These are phyloP conservation scores for Fusarium sp. DNA, from an alignment of 2,329 filamentous ascomycete genomes.

Conservation along the genomic window DNA sequence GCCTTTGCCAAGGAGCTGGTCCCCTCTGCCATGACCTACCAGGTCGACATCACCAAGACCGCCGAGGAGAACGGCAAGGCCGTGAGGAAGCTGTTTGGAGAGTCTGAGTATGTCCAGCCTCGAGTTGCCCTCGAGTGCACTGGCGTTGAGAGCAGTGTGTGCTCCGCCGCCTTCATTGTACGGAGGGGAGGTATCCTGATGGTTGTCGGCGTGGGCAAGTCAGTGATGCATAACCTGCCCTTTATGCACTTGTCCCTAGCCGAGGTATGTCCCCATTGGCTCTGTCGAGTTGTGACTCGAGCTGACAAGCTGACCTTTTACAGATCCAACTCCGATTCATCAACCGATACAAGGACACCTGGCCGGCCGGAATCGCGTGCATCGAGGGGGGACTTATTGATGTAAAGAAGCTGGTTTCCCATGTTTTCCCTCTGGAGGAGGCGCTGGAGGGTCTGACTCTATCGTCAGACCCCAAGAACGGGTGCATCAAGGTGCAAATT, in stretches of 20 bases:
- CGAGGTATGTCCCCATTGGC: slow-evolving; percentile 59
- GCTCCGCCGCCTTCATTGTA: slow-evolving; percentile 70
- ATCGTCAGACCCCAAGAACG: slow-evolving; percentile 53
- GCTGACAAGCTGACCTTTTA: slow-evolving; percentile 5
- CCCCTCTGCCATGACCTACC: slow-evolving; percentile 69
- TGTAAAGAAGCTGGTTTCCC: slow-evolving; percentile 72
- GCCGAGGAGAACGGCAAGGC: slow-evolving; percentile 65
- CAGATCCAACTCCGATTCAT: slow-evolving; percentile 78
- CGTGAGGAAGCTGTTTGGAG: slow-evolving; percentile 69
- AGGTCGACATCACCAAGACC: slow-evolving; percentile 62
- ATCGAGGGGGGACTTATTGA: slow-evolving; percentile 73
- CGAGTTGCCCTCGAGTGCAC: slow-evolving; percentile 76
- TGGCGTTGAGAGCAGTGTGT: slow-evolving; percentile 75
- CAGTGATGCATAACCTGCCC: slow-evolving; percentile 75
- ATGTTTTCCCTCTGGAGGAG: slow-evolving; percentile 74
- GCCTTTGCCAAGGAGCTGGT: slow-evolving; percentile 72
- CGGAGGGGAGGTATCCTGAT: slow-evolving; percentile 73
- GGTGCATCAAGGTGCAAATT: slow-evolving; percentile 57
- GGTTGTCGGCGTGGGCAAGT: slow-evolving; percentile 75
- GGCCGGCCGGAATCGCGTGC: slow-evolving; percentile 76
- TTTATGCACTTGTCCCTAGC: slow-evolving; percentile 77
- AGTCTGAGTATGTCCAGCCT: slow-evolving; percentile 70
- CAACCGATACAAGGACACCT: slow-evolving; percentile 79
- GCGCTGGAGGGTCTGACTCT: slow-evolving; percentile 66
- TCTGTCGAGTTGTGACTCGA: not conserved